Evolutionary conservation across 345 rosid genomes (phyloP), one percentile per base, ranked within the genome.

Genomic region (Abelmoschus esculentus): DNA sequence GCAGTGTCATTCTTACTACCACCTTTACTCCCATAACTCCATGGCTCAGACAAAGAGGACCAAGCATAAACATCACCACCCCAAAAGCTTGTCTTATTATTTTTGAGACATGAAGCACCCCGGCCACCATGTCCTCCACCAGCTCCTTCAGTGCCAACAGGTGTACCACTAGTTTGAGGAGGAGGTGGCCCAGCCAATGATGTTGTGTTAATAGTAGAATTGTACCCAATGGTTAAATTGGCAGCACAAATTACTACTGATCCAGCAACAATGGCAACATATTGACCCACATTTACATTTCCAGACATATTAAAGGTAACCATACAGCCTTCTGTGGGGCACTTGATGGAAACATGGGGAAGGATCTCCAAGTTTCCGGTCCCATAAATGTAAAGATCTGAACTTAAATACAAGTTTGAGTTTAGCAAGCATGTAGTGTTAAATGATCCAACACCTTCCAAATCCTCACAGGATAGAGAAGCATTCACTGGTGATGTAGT

Each of bases 121-220:
- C 99, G 84, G 8, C 99, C 99, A 38, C 99, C 99, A 78, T 93
- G 99, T 19, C 97, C 99, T 72, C 99, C 99, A 81, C 97, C 99
- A 18, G 91, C 92, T 67, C 99, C 96, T 67, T 88, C 97, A 76
- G 52, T 76, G 22, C 90, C 97, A 73, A 74, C 75, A 1, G 98
- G 97, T 26, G 99, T 89, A 31, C 99, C 99, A 79, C 97, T 91
- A 65, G 99, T 93, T 82, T 88, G 99, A 72, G 99, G 81, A 70
- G 97, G 97, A 7, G 98, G 96, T 38, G 82, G 62, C 61, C 99
- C 97, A 67, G 88, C 96, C 75, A 95, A 74, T 40, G 85, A 86
- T 68, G 97, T 86, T 42, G 97, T 83, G 71, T 91, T 86, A 62
- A 95, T 82, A 17, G 85, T 86, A 13, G 99, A 87, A 70, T 78